Evolutionary conservation across 306 rosid genomes (phyloP), one percentile per base, ranked within the genome.

Genomic region (Malus orientalis): DNA sequence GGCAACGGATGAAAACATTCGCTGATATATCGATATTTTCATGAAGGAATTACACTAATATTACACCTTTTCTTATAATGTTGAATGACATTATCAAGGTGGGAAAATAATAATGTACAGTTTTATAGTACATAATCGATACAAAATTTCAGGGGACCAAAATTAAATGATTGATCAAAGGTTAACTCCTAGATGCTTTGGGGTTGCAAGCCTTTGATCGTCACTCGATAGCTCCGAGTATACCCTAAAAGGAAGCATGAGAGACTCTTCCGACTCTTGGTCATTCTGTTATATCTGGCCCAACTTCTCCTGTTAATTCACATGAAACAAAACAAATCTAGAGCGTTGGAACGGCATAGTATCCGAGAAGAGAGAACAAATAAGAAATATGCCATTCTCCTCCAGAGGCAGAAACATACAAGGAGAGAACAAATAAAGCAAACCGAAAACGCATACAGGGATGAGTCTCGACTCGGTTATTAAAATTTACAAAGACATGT

Each of bases 291-390:
- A 90, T 70, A 87, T 82, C 78, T 89, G 96, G 68, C 91, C 96
- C 89, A 93, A 78, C 78, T 79, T 91, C 81, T 91, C 98, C 97
- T 94, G 96, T 79, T 79, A 64, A 78, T 82, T 74, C 84, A 77
- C 60, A 75, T 84, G 57, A 81, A 74, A 44, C 69, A 69, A 55
- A 25, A 30, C 65, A 70, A 33, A 67, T 55, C 58, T 42, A 60
- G 54, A n/a, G 72, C n/a, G 59, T 68, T 14, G 73, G 47, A 60
- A 57, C 45, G 62, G 78, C 51, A 61, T 67, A 61, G 36, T 10
- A 19, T 71, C 51, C 9, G 4, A 67, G 12, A 40, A 40, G 12
- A 2, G 12, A 40, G 45, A 9, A 15, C 20, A 57, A 22, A 57
- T 14, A 57, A 8, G 14, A 57, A n/a, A 1, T 9, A 57, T 57